Evolutionary conservation across 2,329 filamentous ascomycete species (phyloP).

Genomic region (Aspergillus tamarii): DNA sequence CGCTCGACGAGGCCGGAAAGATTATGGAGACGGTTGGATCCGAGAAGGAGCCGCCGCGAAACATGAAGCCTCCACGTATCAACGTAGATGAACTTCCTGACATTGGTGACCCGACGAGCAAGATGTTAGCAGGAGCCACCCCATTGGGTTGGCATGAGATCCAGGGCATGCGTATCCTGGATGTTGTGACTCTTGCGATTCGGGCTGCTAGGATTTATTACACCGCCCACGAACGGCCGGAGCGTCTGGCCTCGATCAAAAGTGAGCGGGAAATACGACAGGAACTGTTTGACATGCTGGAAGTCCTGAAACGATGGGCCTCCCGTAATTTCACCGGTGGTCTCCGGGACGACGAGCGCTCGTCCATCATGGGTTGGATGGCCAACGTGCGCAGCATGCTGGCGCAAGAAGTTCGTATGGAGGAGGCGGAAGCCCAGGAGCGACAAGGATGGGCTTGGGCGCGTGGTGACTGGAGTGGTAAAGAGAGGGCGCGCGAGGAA

Average conservation of each 20-base stretch:
- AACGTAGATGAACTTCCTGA: constrained; percentile 41
- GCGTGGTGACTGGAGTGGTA: constrained; percentile 73
- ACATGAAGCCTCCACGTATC: constrained; percentile 31
- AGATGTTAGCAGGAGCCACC: constrained; percentile 23
- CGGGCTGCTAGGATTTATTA: constrained; percentile 96
- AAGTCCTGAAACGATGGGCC: constrained; percentile 89
- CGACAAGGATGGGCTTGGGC: constrained; percentile 81
- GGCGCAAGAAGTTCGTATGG: constrained; percentile 73
- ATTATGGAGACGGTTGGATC: constrained; percentile 59
- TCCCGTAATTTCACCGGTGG: constrained; percentile 83
- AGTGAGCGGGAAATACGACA: constrained; percentile 82
- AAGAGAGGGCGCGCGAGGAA: constrained; percentile 76
- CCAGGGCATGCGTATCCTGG: constrained; percentile 88
- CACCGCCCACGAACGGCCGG: constrained; percentile 84
- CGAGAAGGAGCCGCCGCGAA: constrained; percentile 33
- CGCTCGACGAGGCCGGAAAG: constrained; percentile 70
- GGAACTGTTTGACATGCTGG: constrained; percentile 83
- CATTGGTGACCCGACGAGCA: constrained; percentile 41
- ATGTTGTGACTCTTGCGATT: constrained; percentile 93
- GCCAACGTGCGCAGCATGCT: constrained; percentile 76
- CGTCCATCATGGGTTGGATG: constrained; percentile 79
- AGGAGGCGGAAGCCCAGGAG: constrained; percentile 72
- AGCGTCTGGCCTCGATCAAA: constrained; percentile 82
- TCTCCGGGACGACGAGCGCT: constrained; percentile 75
- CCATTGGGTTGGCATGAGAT: constrained; percentile 78